Evolutionary conservation across 1,284 basidiomycete species (phyloP).

Genomic region (Gastroboletus turbinatus): DNA sequence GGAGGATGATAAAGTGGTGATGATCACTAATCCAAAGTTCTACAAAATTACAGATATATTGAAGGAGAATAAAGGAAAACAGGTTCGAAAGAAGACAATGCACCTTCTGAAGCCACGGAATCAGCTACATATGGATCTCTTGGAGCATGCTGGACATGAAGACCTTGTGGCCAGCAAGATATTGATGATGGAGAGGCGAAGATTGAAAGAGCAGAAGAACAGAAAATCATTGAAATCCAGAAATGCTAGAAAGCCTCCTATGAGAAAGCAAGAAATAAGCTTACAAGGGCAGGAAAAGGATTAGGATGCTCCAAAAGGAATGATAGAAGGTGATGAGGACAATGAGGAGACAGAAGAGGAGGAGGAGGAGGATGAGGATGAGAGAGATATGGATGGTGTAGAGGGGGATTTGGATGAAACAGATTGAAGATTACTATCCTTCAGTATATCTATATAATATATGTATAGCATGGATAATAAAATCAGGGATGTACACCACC

Average conservation of each 20-base stretch:
- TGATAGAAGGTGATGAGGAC: not conserved
- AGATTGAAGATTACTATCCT: too few species aligned
- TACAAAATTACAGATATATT: not conserved
- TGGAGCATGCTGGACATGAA: not conserved
- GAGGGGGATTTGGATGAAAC: not conserved
- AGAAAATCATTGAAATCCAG: too few species aligned
- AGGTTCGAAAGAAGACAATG: not conserved
- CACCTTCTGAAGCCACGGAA: not conserved
- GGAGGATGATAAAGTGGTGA: not conserved
- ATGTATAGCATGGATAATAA: too few species aligned
- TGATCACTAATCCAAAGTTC: not conserved
- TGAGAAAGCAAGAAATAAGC: too few species aligned
- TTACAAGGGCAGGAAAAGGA: not conserved
- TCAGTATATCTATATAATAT: too few species aligned
- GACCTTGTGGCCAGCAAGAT: too few species aligned
- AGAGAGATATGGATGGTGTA: too few species aligned
- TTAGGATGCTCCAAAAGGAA: too few species aligned
- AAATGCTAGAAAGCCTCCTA: too few species aligned
- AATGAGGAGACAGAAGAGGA: too few species aligned
- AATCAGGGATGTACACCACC: too few species aligned
- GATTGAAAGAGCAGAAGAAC: not conserved
- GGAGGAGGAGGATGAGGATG: not conserved
- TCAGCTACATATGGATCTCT: not conserved
- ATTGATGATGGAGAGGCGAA: not conserved
- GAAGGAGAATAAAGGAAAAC: too few species aligned